Base-by-base conservation (phyloP, 306 rosid species). In the Ormosia emarginata region DNA sequence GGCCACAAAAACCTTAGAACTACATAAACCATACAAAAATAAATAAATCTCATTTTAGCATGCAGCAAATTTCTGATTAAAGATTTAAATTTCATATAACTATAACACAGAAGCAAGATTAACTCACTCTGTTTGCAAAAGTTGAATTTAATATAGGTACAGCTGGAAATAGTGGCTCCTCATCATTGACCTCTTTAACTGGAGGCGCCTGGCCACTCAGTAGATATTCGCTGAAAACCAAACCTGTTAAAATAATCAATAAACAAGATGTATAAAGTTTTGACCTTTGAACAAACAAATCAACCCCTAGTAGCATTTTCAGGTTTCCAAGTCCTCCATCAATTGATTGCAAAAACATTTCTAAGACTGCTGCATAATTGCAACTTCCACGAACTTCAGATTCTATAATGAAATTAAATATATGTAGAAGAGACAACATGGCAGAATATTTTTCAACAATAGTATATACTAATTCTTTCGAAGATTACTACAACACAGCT, bases 151-250 rank as follows among this genome's bases (percentile, higher is more conserved):
- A 88, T 67, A 87, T 61, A 34, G 97, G 91, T 76, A 91, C 85
- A 37, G 94, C 92, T 0, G 98, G 99, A 80, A 95, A 93, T 64
- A 95, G 89, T 4, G 99, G 99, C 81, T 95, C 98, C 85, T 90
- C 97, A 37, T 88, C 91, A 72, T 95, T 95, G 85, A 95, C 99
- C 61, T 89, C 95, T 86, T 90, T 91, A 68, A 89, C 84, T 32
- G 97, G 85, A 88, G 99, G 97, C 17, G 91, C 95, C 81, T 91
- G 94, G 71, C 99, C 99, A 68, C 94, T 93, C 33, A 91, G 85
- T 33, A 95, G 94, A 88, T 91, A 95, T 79, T 95, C 99, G 40
- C 99, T 91, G 81, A 95, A 95, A 75, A 95, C 91, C 80, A 95
- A 88, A 91, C 98, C 98, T 95, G 94, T 80, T 61, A 34, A 85